Evolutionary conservation across 352 stramenopile genomes (phyloP).

Genomic region (Aphanomyces cochlioides): DNA sequence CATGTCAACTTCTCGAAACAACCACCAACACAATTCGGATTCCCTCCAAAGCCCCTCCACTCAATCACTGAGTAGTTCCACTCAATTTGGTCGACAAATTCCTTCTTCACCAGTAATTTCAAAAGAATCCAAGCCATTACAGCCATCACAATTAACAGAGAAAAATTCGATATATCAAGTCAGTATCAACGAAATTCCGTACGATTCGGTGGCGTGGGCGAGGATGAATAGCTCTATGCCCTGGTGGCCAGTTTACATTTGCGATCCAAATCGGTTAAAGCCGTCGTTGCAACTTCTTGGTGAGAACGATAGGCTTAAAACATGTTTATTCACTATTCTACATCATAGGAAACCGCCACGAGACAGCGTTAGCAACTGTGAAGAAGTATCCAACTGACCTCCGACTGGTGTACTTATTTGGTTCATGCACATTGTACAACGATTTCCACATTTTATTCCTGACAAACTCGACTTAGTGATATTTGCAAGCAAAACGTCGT

Average conservation of each 20-base stretch:
- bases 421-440: constrained; percentile 58
- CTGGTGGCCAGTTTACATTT: constrained; percentile 86
- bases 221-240: constrained; percentile 69
- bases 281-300: constrained; percentile 33
- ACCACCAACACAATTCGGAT: no score
- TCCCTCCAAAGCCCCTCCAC: no score
- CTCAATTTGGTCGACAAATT: no score
- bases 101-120: no score
- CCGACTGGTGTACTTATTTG: constrained; percentile 82
- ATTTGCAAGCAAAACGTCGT: constrained; percentile 65
- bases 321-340: not conserved
- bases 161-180: not conserved
- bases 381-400: constrained; percentile 66
- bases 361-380: constrained; percentile 64
- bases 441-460: not conserved
- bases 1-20: no score
- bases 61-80: no score
- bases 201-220: constrained; percentile 61
- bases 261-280: constrained; percentile 68
- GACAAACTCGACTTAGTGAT: constrained; percentile 27
- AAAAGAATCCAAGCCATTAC: no score
- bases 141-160: no score
- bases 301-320: not conserved
- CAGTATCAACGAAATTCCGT: constrained; percentile 1
- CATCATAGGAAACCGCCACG: constrained; percentile 49